Conservation (phyloP, 495 filamentous ascomycete genomes). For the Staphylotrichum longicolle region DNA sequence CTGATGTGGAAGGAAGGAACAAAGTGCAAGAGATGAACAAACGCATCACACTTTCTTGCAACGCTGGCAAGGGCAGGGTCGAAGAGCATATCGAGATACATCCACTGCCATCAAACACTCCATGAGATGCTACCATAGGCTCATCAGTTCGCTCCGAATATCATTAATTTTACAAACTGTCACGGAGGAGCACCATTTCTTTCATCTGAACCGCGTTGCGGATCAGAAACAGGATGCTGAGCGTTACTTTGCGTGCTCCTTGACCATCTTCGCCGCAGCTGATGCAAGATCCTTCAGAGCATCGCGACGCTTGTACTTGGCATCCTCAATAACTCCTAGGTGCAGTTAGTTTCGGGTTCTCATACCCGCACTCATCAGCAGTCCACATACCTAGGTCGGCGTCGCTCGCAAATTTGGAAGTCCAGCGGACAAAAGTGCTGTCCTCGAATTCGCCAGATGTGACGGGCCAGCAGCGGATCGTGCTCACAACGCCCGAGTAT, state of each 20-base stretch:
- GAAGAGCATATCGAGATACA: too few species aligned
- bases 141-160: too few species aligned
- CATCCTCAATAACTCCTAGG: constrained; percentile 65
- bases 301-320: constrained; percentile 69
- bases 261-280: constrained; percentile 48
- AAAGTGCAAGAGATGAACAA: too few species aligned
- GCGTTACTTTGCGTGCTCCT: constrained; percentile 14
- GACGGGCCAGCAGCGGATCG: constrained; percentile 58
- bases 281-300: constrained; percentile 62
- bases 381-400: constrained; percentile 59
- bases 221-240: too few species aligned
- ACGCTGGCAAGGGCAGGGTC: too few species aligned
- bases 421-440: constrained; percentile 62
- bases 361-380: not conserved
- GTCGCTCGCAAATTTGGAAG: constrained; percentile 63
- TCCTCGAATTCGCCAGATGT: constrained; percentile 59
- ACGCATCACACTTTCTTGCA: too few species aligned
- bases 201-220: too few species aligned
- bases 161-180: too few species aligned
- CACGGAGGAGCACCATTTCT: too few species aligned
- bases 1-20: too few species aligned
- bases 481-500: constrained; percentile 62
- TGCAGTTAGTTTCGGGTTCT: constrained; percentile 19
- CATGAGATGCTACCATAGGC: too few species aligned
- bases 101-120: too few species aligned